Evolutionary conservation across 768 basidiomycete genomes (phyloP), one percentile per base, ranked within the genome.

Genomic region (Mycena leptocephala): DNA sequence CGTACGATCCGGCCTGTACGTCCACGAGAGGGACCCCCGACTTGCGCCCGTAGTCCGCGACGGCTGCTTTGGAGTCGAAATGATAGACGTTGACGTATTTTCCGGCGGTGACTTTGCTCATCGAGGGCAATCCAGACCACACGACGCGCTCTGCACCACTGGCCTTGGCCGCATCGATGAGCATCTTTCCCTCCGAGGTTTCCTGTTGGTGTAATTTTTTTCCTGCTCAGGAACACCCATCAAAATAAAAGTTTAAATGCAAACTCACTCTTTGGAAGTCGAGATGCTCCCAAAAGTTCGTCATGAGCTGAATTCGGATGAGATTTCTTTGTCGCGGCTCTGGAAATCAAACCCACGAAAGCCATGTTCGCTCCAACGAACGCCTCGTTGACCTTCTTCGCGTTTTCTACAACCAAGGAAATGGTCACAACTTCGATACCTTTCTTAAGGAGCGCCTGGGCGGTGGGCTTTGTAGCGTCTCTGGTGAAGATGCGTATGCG

Each of bases 401-500:
- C 48, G 30, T 68, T 68, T 3, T 73, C 56, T 2, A 55, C 53
- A 7, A 32, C 28, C 20, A 76, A 48, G 1, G 39, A 48, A 10
- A 76, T 20, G 1, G 7, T 37, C 1, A 76, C 43, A 1, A 75
- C 43, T 24, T 76, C 74, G 4, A 71, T 62, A 3, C 74, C 74
- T 20, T 18, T 1, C 6, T 37, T 32, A 5, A 13, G 20, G 26
- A 70, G 66, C n/a, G 6, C 43, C 61, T 66, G 41, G 5, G 74
- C 58, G 8, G 74, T 61, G 26, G 74, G 74, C 62, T 75, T 74
- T 4, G 37, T 32, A 1, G 32, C 58, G n/a, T 74, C 58, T n/a
- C 73, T 56, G 5, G 73, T 74, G 28, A 76, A 51, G 0, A 28
- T 62, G n/a, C 74, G 74, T 59, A 75, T 55, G 28, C 74, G 74